A percentile compares a stretch with the other conserved stretches of the same genome.
phyloP scores from a whole-genome alignment of 306 rosid species.

The Cotoneaster glaucophyllus region DNA sequence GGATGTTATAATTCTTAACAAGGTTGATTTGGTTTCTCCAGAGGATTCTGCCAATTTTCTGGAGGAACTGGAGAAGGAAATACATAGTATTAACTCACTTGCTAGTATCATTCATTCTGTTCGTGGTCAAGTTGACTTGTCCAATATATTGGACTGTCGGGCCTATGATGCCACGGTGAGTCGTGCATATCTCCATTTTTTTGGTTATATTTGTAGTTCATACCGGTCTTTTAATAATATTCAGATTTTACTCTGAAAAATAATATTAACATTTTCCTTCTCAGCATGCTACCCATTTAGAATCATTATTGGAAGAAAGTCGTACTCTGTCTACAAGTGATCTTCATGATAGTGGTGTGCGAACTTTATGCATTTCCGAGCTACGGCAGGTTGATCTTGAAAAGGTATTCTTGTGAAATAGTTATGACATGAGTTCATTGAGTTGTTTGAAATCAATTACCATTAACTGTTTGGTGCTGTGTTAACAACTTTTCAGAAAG shows the following conservation, averaged over 20 bases:
- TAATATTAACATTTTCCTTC: not conserved
- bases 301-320: slow-evolving; percentile 60
- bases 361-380: slow-evolving; percentile 75
- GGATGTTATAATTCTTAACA: slow-evolving; percentile 91
- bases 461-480: not conserved
- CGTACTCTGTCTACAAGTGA: slow-evolving; percentile 44
- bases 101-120: slow-evolving; percentile 64
- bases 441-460: slow-evolving; percentile 9
- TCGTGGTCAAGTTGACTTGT: slow-evolving; percentile 76
- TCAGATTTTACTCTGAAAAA: not conserved
- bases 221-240: slow-evolving; percentile 4
- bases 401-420: slow-evolving; percentile 45
- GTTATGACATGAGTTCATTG: not conserved
- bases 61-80: slow-evolving; percentile 78
- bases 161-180: slow-evolving; percentile 70
- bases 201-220: slow-evolving; percentile 2
- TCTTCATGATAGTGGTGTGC: slow-evolving; percentile 72
- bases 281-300: slow-evolving; percentile 68
- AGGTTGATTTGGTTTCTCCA: slow-evolving; percentile 91
- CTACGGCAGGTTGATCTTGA: slow-evolving; percentile 55
- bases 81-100: slow-evolving; percentile 72
- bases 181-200: slow-evolving; percentile 13
- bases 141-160: slow-evolving; percentile 62
- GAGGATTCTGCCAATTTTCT: slow-evolving; percentile 49
- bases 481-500: not conserved